These are phyloP conservation scores for Neocallimastix lanati DNA, from an alignment of 192 early-diverging fungal species.

Conservation along the genomic window DNA sequence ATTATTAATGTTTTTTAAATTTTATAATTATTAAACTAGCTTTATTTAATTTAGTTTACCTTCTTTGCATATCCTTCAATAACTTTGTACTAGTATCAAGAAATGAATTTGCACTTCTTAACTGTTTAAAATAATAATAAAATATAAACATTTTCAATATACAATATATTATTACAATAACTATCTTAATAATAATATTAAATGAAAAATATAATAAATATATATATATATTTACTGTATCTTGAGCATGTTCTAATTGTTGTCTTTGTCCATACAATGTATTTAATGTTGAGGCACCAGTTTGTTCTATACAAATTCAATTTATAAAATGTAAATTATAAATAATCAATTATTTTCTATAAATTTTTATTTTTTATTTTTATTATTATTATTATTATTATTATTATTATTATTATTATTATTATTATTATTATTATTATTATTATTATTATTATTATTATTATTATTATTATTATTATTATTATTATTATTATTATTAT, in stretches of 20 bases:
- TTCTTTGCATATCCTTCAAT: constrained; percentile 43
- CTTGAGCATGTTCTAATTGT: constrained; percentile 67
- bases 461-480: too few species aligned
- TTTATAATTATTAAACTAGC: too few species aligned
- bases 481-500: too few species aligned
- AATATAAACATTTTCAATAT: background rate
- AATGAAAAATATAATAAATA: background rate
- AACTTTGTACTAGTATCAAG: constrained; percentile 30
- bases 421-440: too few species aligned
- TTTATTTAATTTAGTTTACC: constrained; percentile 43
- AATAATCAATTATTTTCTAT: too few species aligned
- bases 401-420: too few species aligned
- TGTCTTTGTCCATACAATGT: constrained; percentile 74
- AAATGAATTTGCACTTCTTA: constrained; percentile 27
- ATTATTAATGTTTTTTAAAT: too few species aligned
- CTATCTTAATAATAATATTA: background rate
- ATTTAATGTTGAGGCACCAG: constrained; percentile 67
- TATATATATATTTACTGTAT: constrained; percentile 37
- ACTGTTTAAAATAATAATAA: constrained; percentile 1
- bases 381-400: too few species aligned
- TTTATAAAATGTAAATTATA: too few species aligned
- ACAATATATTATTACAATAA: too few species aligned
- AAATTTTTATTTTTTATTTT: too few species aligned
- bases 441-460: too few species aligned
- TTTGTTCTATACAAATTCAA: constrained; percentile 38